Base-by-base conservation (phyloP, 2,329 filamentous ascomycete species). In the Aspergillus aculeatinus region DNA sequence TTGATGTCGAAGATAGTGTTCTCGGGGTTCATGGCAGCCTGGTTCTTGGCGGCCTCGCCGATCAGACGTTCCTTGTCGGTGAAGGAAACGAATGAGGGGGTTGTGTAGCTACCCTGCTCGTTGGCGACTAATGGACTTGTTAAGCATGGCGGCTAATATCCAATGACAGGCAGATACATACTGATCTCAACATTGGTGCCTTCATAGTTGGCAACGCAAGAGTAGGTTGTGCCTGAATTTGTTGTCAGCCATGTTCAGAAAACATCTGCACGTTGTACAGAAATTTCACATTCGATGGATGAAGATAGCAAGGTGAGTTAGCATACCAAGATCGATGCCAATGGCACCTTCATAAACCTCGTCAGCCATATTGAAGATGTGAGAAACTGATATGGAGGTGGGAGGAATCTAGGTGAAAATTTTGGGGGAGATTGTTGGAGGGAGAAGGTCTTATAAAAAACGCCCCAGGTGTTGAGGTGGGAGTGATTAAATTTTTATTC, bases 1-100 rank as follows among this genome's bases (percentile, higher is more conserved):
- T 98, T 99, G 87, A 96, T 91, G 83, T 99, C 95, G 84, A 98
- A 99, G 82, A 99, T 87, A 73, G 95, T 99, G 86, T 98, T 98
- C 78, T 82, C 81, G 66, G 95, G 95, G 91, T 99, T 99, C 92
- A 98, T 96, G 76, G 95, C 94, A 77, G 94, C 95, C 88, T 97
- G 93, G 87, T 99, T 99, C 91, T 98, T 99, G 77, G 95, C 95
- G 64, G 95, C 94, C 87, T 98, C 95, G 85, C 95, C 95, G 77
- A 98, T 98, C 83, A 99, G 85, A 82, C 95, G 93, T 87, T 99
- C 95, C 85, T 96, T 92, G 75, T 94, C 89, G 79, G 92, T 97
- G 88, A 99, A 99, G 74, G 92, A 96, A 78, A 99, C 95, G 86
- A 97, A 99, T 60, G 95, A 98, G 70, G 95, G 95, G 67, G 95